Base-by-base conservation (phyloP, 768 basidiomycete genomes). In the Tubosaeta sp. region DNA sequence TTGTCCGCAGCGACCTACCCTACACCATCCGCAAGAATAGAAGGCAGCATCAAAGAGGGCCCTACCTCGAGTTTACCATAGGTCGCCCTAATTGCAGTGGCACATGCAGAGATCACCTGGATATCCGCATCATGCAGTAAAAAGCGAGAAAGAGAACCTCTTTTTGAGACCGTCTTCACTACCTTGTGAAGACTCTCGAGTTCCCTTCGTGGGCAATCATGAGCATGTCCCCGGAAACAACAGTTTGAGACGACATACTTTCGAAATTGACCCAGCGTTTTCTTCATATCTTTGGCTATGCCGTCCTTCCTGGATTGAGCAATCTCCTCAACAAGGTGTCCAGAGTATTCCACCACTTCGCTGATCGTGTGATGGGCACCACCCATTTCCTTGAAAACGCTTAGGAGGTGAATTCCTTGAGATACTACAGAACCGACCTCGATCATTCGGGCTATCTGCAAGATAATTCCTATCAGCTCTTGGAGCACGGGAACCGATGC, bases 321-420 rank as follows among this genome's bases (percentile, higher is more conserved):
- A 12, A 59, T 62, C 14, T 50, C 56, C 0, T 62, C 35, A 6
- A 61, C 48, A 12, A 61, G 13, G 45, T 50, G 50, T 10, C 52
- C 60, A 25, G 60, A 54, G 16, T 32, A 17, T 33, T 62, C 56
- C 6, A 61, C 19, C 16, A 62, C 48, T 25, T 55, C 50, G 13
- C 14, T n/a, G 10, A 55, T 59, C n/a, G 42, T 35, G 29, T 61
- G 60, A 34, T 61, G 60, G 5, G 37, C 35, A 2, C 60, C 60
- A 0, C 43, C 49, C 46, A 58, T 54, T 22, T 29, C 51, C 60
- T 59, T 37, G 7, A 3, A 46, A 50, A 12, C 2, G 0, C 16
- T 1, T 59, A 1, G 58, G 48, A 13, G n/a, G 19, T 19, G 0
- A 14, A 39, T 13, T 6, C 0, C 22, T 4, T 32, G 4, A 7